Evolutionary conservation across 805 yeast genomes (phyloP).

Genomic region (Wickerhamomyces chambardii): DNA sequence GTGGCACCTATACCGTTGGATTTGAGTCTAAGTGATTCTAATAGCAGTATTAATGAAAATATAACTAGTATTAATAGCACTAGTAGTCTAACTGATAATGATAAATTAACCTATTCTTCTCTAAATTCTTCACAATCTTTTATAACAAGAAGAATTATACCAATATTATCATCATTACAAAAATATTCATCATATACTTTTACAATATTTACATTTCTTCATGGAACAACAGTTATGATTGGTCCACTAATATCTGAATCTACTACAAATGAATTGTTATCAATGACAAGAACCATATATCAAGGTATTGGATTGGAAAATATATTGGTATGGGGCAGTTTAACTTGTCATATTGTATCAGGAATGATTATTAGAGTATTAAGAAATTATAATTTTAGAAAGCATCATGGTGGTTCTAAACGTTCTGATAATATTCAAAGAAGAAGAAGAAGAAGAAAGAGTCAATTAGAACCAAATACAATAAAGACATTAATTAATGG

Average conservation of each 20-base stretch:
- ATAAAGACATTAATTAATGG: slow-evolving; percentile 5
- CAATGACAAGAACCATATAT: slow-evolving; percentile 54
- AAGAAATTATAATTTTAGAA: slow-evolving; percentile 19
- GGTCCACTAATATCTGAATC: slow-evolving; percentile 41
- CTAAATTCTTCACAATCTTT: background rate
- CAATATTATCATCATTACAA: slow-evolving; percentile 27
- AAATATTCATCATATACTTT: slow-evolving; percentile 55
- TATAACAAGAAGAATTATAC: slow-evolving; percentile 2
- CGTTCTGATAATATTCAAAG: slow-evolving; percentile 15
- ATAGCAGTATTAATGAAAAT: too few species aligned
- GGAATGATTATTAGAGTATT: slow-evolving; percentile 40
- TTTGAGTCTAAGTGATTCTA: background rate
- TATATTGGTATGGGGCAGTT: slow-evolving; percentile 35
- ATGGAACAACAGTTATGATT: slow-evolving; percentile 41
- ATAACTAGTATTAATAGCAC: too few species aligned
- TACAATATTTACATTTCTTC: slow-evolving; percentile 46
- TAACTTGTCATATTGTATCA: slow-evolving; percentile 37
- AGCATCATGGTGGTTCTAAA: slow-evolving; percentile 14
- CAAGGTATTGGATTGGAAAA: slow-evolving; percentile 44
- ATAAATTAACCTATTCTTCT: too few species aligned
- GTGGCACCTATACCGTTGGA: background rate
- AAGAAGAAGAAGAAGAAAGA: slow-evolving; percentile 4
- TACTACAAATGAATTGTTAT: slow-evolving; percentile 43
- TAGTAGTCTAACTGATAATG: too few species aligned
- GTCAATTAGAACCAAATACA: slow-evolving; percentile 11